Conservation (phyloP, 192 early-diverging fungal species). For the Coemansia aciculifera region DNA sequence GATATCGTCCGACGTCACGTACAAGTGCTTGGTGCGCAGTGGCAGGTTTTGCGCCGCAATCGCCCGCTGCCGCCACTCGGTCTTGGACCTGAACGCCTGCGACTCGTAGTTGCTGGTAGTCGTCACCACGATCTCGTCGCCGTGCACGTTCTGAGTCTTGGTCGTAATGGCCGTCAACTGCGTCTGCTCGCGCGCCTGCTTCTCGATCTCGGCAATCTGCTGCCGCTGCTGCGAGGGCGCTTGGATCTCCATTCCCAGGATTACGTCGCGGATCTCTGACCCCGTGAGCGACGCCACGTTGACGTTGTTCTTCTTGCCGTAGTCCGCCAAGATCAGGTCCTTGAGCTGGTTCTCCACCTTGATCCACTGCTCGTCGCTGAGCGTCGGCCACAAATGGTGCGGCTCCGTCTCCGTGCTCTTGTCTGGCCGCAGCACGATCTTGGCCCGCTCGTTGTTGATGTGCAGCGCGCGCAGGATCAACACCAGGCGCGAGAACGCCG, state of each 20-base stretch:
- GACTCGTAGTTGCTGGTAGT: conserved; percentile 97
- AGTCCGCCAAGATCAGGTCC: conserved; percentile 97
- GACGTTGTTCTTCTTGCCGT: conserved; percentile 99
- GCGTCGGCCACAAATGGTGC: conserved; percentile 97
- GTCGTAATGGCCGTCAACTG: conserved; percentile 95
- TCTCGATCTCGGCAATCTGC: conserved; percentile 97
- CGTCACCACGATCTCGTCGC: conserved; percentile 98
- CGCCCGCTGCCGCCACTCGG: conserved; percentile 98
- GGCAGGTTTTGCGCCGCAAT: conserved; percentile 95
- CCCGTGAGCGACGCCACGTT: conserved; percentile 95
- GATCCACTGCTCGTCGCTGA: conserved; percentile 97
- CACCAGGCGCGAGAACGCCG: conserved; percentile 96
- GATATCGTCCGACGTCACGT: conserved; percentile 94
- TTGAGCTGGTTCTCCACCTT: conserved; percentile 92
- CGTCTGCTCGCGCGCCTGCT: conserved; percentile 89
- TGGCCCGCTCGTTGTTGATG: conserved; percentile 97
- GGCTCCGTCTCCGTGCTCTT: conserved; percentile 89
- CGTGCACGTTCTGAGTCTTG: conserved; percentile 94
- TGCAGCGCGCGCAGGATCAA: conserved; percentile 95
- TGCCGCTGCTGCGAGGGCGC: conserved; percentile 95
- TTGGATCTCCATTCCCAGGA: conserved; percentile 98
- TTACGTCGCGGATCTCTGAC: conserved; percentile 97
- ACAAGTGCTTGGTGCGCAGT: conserved; percentile 94
- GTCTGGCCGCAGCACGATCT: conserved; percentile 94
- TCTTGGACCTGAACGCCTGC: conserved; percentile 97